A percentile compares a stretch with the other conserved stretches of the same genome.
phyloP scores from a whole-genome alignment of 2,329 filamentous ascomycete genomes.

The Colletotrichum musicola region DNA sequence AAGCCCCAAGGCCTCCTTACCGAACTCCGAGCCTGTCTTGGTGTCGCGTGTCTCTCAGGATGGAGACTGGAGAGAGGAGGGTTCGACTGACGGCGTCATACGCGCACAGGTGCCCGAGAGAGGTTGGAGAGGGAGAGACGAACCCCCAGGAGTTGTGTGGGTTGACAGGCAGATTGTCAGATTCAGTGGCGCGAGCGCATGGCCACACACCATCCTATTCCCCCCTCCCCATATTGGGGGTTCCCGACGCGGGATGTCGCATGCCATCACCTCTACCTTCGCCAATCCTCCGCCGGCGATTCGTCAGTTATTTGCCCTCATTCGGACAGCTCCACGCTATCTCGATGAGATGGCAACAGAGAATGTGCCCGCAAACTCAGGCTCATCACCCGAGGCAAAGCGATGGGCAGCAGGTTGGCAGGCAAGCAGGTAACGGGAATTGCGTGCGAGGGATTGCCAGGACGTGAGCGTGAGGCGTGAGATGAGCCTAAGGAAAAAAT shows the following conservation, averaged over 20 bases:
- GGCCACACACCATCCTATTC: conserved; percentile 12
- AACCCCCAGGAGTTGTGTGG: not conserved
- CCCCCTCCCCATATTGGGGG: not conserved
- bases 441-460: not conserved
- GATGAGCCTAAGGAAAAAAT: not conserved
- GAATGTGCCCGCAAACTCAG: too few relatives aligned
- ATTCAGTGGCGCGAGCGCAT: conserved; percentile 15
- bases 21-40: not conserved
- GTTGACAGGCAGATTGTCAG: conserved; percentile 4
- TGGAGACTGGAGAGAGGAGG: not conserved
- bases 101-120: not conserved
- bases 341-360: not conserved
- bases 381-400: not conserved
- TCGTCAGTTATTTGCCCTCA: not conserved
- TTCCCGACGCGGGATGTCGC: conserved; percentile 20
- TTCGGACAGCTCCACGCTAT: not conserved
- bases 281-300: not conserved
- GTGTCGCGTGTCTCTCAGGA: not conserved
- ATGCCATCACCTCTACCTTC: not conserved
- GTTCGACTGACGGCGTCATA: not conserved
- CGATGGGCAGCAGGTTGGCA: too few relatives aligned
- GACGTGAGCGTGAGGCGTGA: not conserved
- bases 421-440: not conserved
- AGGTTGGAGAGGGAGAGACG: not conserved
- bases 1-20: not conserved